Conservation (phyloP, 2,329 filamentous ascomycete species). For the Trichoderma polysporum region DNA sequence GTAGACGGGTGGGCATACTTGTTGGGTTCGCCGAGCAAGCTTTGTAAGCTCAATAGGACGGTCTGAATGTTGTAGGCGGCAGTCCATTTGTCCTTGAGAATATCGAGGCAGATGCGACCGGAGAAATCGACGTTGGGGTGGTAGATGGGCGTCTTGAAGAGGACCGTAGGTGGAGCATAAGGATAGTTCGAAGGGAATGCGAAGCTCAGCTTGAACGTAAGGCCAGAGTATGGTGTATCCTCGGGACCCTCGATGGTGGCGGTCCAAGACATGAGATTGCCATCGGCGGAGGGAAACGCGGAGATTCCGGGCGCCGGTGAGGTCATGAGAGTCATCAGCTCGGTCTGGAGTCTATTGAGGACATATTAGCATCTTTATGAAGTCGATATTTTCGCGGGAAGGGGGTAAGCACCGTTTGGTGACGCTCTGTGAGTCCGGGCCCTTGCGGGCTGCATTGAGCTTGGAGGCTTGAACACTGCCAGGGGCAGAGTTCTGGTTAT, state of each 20-base stretch:
- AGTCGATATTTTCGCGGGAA: neutral
- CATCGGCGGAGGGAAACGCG: conserved; percentile 87
- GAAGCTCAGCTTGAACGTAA: conserved; percentile 91
- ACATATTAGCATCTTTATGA: neutral
- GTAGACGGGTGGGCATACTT: conserved; percentile 65
- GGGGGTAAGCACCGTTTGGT: conserved; percentile 64
- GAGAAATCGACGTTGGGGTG: conserved; percentile 98
- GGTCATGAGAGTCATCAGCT: conserved; percentile 98
- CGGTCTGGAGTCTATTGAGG: conserved; percentile 76
- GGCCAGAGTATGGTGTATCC: conserved; percentile 84
- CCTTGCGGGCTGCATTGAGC: conserved; percentile 56
- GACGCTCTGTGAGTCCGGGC: conserved; percentile 69
- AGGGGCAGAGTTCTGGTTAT: conserved; percentile 67
- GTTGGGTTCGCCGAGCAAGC: conserved; percentile 92
- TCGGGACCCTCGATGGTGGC: conserved; percentile 90
- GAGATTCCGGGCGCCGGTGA: conserved; percentile 90
- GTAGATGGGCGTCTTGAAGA: conserved; percentile 99
- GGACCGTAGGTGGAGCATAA: conserved; percentile 83
- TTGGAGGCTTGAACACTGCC: conserved; percentile 63
- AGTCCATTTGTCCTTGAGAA: conserved; percentile 98
- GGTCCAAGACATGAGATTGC: conserved; percentile 88
- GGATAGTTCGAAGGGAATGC: conserved; percentile 91
- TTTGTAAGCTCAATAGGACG: conserved; percentile 89
- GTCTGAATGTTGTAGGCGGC: conserved; percentile 96
- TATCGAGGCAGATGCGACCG: conserved; percentile 94